Evolutionary conservation across 345 rosid genomes (phyloP), one percentile per base, ranked within the genome.

Genomic region (Psidium guajava): DNA sequence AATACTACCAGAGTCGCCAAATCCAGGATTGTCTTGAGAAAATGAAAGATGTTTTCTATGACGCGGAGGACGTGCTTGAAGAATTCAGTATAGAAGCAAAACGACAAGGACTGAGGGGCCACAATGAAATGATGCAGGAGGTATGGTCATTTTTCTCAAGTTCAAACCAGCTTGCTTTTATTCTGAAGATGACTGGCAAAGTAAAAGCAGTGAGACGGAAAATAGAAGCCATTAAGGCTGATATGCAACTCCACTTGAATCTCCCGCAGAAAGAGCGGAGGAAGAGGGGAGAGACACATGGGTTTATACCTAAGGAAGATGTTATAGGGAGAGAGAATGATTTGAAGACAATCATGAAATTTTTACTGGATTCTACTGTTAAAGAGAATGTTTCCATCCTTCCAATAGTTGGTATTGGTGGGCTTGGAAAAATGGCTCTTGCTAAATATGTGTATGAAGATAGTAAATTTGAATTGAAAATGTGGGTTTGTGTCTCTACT

Each of bases 341-440:
- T 27, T 27, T 27, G 2, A 3, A 3, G 10, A 6, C 1, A 0
- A 1, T 59, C 0, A 13, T 6, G 8, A 1, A 59, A 0, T 13
- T 59, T 14, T 27, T 59, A 14, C 9, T 59, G 0, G 20, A 59
- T 3, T 27, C 5, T 3, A 1, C 14, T 0, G 9, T n/a, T 32
- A 2, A n/a, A 12, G 69, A n/a, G 32, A 2, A 25, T 0, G 15
- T 58, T 4, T 58, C 32, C 3, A n/a, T 58, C 69, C 69, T 58
- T 58, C 18, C 36, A 59, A 59, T 59, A 6, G 69, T 59, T 59
- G 69, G 69, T 2, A 59, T 59, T n/a, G 69, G 69, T 6, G 69
- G 36, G 20, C 36, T n/a, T 27, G 69, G 36, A 59, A 59, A 59
- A 13, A 59, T 36, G 7, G 2, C 69, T 5, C 69, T 59, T 6